Evolutionary conservation across 805 yeast species (phyloP).

Genomic region (Isabelozyma gotoi): DNA sequence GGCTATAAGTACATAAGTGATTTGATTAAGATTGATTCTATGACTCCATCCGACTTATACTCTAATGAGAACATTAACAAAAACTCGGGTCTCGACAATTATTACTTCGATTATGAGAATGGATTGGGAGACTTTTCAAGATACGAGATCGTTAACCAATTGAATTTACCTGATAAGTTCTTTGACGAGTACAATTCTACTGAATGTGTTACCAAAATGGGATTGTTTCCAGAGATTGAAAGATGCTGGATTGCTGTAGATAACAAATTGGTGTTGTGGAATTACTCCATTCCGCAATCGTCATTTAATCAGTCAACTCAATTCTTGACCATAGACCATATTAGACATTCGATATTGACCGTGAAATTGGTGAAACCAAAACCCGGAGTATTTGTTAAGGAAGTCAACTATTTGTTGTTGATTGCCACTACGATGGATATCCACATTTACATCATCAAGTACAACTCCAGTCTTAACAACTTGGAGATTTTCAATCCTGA

Average conservation of each 20-base stretch:
- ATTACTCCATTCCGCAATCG: conserved; percentile 58
- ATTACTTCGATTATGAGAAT: conserved; percentile 48
- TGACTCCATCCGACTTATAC: conserved; percentile 56
- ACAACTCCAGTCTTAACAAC: conserved; percentile 39
- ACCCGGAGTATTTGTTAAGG: conserved; percentile 72
- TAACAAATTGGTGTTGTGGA: conserved; percentile 82
- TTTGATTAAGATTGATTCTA: conserved; percentile 58
- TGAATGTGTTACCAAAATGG: conserved; percentile 72
- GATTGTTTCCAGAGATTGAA: conserved; percentile 75
- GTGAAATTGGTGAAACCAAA: conserved; percentile 82
- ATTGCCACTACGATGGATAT: conserved; percentile 81
- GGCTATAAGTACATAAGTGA: conserved; percentile 65
- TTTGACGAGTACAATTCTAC: conserved; percentile 69
- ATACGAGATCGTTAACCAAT: conserved; percentile 67
- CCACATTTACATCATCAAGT: conserved; percentile 72
- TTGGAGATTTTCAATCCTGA: conserved; percentile 80
- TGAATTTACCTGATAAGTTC: conserved; percentile 78
- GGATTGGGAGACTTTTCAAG: conserved; percentile 62
- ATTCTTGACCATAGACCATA: conserved; percentile 78
- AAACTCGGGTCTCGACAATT: conserved; percentile 56
- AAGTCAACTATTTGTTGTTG: conserved; percentile 69
- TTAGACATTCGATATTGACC: conserved; percentile 72
- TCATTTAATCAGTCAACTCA: conserved; percentile 47
- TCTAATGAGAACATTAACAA: conserved; percentile 55
- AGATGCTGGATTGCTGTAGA: conserved; percentile 87